A percentile compares a stretch with the other conserved stretches of the same genome.
These are phyloP conservation scores for Chiua virens DNA, from an alignment of 768 basidiomycete species.

Conservation along the genomic window DNA sequence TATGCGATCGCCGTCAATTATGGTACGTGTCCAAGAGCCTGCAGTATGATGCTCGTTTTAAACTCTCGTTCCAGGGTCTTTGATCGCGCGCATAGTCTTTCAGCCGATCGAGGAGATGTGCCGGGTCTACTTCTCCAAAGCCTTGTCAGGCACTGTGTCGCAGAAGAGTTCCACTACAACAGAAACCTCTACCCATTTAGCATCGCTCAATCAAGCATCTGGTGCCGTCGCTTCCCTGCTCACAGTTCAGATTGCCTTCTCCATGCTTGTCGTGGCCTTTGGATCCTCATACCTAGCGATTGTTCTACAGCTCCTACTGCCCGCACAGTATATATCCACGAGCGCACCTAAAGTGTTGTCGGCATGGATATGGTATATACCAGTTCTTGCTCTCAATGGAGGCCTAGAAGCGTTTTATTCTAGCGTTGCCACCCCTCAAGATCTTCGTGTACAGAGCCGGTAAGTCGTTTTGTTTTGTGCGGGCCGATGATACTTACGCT, in stretches of 20 bases:
- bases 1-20: constrained; percentile 97
- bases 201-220: constrained; percentile 41
- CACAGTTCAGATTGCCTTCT: constrained; percentile 62
- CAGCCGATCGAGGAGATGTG: constrained; percentile 95
- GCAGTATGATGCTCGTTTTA: background rate
- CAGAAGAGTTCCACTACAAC: constrained; percentile 1
- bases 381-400: constrained; percentile 87
- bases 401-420: constrained; percentile 89
- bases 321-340: constrained; percentile 64
- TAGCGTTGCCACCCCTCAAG: constrained; percentile 64
- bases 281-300: constrained; percentile 74
- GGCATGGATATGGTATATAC: constrained; percentile 88
- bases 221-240: constrained; percentile 58
- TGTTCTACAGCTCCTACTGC: constrained; percentile 68
- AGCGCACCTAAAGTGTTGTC: constrained; percentile 77
- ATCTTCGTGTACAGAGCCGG: constrained; percentile 71
- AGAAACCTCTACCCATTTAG: background rate
- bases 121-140: constrained; percentile 84
- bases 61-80: constrained; percentile 60
- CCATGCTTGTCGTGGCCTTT: constrained; percentile 72
- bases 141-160: constrained; percentile 35
- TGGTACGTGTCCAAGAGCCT: constrained; percentile 47
- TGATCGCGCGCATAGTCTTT: constrained; percentile 89
- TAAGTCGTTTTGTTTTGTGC: constrained; percentile 24
- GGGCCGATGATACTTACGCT: constrained; percentile 1